Evolutionary conservation across 495 filamentous ascomycete genomes (phyloP).

Genomic region (Hyaloscypha bicolor): DNA sequence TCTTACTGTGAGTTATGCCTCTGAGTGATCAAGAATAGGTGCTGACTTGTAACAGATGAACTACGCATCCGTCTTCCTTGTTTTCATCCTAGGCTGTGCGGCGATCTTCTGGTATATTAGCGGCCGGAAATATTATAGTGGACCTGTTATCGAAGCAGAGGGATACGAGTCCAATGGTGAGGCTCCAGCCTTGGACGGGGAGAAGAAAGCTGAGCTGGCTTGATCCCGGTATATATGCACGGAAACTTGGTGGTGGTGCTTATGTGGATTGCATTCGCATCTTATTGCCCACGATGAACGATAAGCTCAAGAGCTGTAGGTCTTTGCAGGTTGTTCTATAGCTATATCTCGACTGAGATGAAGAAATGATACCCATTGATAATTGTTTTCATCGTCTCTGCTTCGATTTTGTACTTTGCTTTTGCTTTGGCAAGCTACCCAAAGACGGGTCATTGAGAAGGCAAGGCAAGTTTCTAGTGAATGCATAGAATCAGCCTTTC

Average conservation of each 20-base stretch:
- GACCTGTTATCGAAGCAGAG: slow-evolving; percentile 47
- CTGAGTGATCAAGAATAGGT: not conserved
- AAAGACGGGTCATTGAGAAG: too few relatives aligned
- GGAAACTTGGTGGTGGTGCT: not conserved
- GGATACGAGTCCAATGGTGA: slow-evolving; percentile 27
- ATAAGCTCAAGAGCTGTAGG: not conserved
- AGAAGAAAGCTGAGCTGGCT: not conserved
- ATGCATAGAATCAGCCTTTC: too few relatives aligned
- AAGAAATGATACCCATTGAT: not conserved
- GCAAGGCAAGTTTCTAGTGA: too few relatives aligned
- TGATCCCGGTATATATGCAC: not conserved
- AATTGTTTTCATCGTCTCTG: not conserved
- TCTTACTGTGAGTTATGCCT: slow-evolving; percentile 42
- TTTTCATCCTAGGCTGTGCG: slow-evolving; percentile 44
- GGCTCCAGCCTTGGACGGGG: not conserved
- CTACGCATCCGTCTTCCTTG: slow-evolving; percentile 43
- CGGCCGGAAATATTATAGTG: slow-evolving; percentile 53
- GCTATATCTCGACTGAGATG: not conserved
- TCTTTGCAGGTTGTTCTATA: not conserved
- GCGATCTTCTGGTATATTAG: slow-evolving; percentile 52
- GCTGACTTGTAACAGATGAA: slow-evolving; percentile 28
- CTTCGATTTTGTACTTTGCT: too few relatives aligned
- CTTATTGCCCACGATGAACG: not conserved
- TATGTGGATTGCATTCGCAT: not conserved
- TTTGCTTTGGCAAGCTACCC: too few relatives aligned